Percentiles rank a stretch among this genome's conserved stretches.
These are phyloP conservation scores for Podosphaera leucotricha DNA, from an alignment of 2,329 filamentous ascomycete species.

Conservation along the genomic window DNA sequence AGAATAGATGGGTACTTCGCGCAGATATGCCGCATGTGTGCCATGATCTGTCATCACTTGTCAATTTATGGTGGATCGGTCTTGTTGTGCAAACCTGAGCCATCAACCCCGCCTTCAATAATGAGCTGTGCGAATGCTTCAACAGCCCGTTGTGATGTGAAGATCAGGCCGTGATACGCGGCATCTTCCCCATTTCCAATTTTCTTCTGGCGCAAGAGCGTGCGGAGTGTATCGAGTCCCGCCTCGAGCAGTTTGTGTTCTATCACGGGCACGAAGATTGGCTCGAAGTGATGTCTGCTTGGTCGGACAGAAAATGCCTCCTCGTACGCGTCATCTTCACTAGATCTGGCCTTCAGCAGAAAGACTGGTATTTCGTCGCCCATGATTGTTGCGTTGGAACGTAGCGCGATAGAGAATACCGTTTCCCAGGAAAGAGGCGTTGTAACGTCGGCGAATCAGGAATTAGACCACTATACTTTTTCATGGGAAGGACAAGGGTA, in stretches of 20 bases:
- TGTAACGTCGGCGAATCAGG: too few species aligned
- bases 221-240: slow-evolving; percentile 29
- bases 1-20: slow-evolving; percentile 43
- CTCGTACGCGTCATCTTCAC: slow-evolving; percentile 47
- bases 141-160: slow-evolving; percentile 65
- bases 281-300: slow-evolving; percentile 26
- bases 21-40: slow-evolving; percentile 26
- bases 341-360: slow-evolving; percentile 56
- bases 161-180: slow-evolving; percentile 53
- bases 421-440: too few species aligned
- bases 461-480: too few species aligned
- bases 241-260: slow-evolving; percentile 42
- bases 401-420: too few species aligned
- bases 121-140: slow-evolving; percentile 45
- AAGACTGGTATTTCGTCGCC: slow-evolving; percentile 28
- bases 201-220: slow-evolving; percentile 22
- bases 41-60: slow-evolving; percentile 4
- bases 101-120: slow-evolving; percentile 21
- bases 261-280: slow-evolving; percentile 53
- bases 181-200: slow-evolving; percentile 19
- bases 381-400: background rate
- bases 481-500: too few species aligned
- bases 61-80: background rate
- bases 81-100: slow-evolving; percentile 8
- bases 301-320: slow-evolving; percentile 33